Evolutionary conservation across 176 grass and related monocot species (phyloP).

Genomic region (Oryza rufipogon): DNA sequence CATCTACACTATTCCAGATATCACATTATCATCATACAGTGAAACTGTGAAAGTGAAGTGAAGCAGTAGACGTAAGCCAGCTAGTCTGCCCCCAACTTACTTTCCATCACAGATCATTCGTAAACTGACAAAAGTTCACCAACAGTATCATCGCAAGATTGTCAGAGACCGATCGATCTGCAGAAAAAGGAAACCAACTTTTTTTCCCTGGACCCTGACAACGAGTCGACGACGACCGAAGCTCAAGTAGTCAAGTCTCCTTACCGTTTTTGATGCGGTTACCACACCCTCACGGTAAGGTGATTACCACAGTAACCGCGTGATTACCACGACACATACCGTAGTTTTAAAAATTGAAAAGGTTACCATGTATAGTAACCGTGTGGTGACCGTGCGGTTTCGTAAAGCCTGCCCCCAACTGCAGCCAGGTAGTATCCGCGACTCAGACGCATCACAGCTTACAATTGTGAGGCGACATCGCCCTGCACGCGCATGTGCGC

Average conservation of each 20-base stretch:
- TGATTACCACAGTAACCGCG: no score
- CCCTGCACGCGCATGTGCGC: background rate
- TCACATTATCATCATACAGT: background rate
- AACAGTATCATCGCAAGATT: background rate
- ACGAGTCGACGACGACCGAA: background rate
- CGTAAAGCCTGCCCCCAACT: background rate
- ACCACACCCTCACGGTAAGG: no score
- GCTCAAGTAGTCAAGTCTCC: no score
- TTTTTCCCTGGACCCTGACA: background rate
- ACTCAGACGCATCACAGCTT: no score
- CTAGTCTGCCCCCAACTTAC: background rate
- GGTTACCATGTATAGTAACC: no score
- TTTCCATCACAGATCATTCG: background rate
- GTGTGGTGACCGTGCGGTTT: no score
- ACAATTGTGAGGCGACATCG: background rate
- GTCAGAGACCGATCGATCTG: constrained; percentile 18
- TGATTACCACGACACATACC: no score
- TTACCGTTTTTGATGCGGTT: no score
- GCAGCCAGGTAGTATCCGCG: background rate
- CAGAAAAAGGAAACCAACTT: background rate
- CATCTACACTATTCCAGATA: background rate
- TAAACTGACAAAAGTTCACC: background rate
- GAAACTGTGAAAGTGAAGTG: background rate
- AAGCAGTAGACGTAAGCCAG: background rate
- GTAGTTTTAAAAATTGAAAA: no score